These are phyloP conservation scores for Hanseniaspora clermontiae DNA, from an alignment of 805 yeast genomes.

Conservation along the genomic window DNA sequence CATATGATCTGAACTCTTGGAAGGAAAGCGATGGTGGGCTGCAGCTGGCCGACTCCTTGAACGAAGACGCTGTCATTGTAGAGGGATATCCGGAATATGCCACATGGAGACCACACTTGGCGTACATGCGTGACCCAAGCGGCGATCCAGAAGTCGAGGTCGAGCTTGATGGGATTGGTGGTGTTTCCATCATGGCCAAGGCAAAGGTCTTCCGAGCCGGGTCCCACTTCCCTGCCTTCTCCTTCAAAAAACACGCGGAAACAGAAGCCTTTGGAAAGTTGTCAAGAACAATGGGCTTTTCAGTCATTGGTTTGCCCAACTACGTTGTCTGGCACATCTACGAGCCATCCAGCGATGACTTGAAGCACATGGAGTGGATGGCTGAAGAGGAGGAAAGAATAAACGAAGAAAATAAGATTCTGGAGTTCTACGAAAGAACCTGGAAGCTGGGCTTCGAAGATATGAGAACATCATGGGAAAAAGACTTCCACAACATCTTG, in stretches of 20 bases:
- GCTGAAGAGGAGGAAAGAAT: constrained; percentile 63
- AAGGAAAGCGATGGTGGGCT: constrained; percentile 73
- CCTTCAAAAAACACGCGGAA: constrained; percentile 92
- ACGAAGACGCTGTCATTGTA: constrained; percentile 84
- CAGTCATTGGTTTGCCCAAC: constrained; percentile 83
- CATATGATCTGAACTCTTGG: constrained; percentile 78
- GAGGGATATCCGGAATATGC: constrained; percentile 97
- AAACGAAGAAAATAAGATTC: constrained; percentile 48
- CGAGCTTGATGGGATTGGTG: constrained; percentile 94
- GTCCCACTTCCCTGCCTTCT: constrained; percentile 91
- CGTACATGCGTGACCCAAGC: constrained; percentile 84
- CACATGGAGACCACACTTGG: constrained; percentile 95
- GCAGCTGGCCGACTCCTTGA: constrained; percentile 54
- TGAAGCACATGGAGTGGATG: constrained; percentile 80
- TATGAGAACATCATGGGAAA: constrained; percentile 58
- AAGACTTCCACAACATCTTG: constrained; percentile 56
- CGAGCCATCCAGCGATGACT: constrained; percentile 88
- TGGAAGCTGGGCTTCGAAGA: constrained; percentile 73
- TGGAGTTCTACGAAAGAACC: constrained; percentile 52
- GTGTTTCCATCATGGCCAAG: constrained; percentile 81
- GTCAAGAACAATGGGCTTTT: constrained; percentile 72
- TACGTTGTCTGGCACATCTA: constrained; percentile 94
- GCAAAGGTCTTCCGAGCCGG: constrained; percentile 81
- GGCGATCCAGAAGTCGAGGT: constrained; percentile 90
- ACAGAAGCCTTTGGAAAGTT: constrained; percentile 94